Evolutionary conservation across 2,329 filamentous ascomycete species (phyloP), one percentile per base, ranked within the genome.

Genomic region (Ilyonectria sp.): DNA sequence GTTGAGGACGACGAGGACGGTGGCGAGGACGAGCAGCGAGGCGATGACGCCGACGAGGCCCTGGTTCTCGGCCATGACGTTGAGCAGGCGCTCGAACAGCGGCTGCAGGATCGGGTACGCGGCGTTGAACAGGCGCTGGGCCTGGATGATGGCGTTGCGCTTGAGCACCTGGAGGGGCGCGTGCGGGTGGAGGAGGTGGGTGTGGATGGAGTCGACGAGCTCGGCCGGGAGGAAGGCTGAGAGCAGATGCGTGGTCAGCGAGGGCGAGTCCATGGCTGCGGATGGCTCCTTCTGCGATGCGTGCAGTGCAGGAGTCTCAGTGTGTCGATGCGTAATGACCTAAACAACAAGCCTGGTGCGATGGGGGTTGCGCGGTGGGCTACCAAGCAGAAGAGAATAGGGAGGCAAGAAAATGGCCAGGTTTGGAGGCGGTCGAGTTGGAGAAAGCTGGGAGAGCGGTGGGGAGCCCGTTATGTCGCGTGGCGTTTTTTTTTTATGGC

Each of bases 1-100:
- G 78, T 91, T 87, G 70, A 96, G 84, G 63, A 95, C 78, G 77
- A 94, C 84, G 58, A 95, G 80, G 62, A 90, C 81, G 33, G 90
- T 72, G 50, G 91, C 81, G 62, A 82, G 69, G 15, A 81, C 69
- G 31, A 79, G 72, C 40, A 81, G 74, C 53, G 80, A 77, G 13
- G 80, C 72, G 56, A 80, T 65, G 59, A 79, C 63, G 59, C 77
- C 76, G 65, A 78, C 72, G 49, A 77, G 67, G 49, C 77, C 77
- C 71, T 81, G 77, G 75, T 82, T 79, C 23, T 78, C 78, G 43
- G 75, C 72, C 37, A 83, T 76, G 19, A 78, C 68, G 33, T 75
- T 68, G 58, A 82, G 65, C 9, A 76, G 71, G 63, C 79, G 80
- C 75, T 86, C 83, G 60, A 85, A 66, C 15, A 85, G 57, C 5